These are phyloP conservation scores for Clonostachys byssicola DNA, from an alignment of 2,329 filamentous ascomycete genomes.

Conservation along the genomic window DNA sequence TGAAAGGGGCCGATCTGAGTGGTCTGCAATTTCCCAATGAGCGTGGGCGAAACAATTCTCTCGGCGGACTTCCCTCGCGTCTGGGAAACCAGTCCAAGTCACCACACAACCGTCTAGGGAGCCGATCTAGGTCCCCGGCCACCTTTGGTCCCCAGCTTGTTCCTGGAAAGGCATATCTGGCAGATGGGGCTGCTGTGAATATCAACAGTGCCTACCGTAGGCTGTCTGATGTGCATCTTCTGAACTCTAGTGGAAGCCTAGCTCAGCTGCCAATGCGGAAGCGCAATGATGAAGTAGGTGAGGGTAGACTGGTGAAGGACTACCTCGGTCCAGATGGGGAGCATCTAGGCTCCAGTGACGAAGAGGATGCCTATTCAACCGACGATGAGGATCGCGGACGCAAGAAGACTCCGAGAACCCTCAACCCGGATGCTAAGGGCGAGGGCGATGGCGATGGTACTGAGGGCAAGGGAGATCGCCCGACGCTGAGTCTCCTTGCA, in stretches of 20 bases:
- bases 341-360: constrained; percentile 65
- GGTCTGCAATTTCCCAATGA: constrained; percentile 44
- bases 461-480: constrained; percentile 31
- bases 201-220: constrained; percentile 66
- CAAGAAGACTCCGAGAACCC: constrained; percentile 45
- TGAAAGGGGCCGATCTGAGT: constrained; percentile 46
- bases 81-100: constrained; percentile 45
- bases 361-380: constrained; percentile 59
- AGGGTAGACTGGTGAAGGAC: constrained; percentile 63
- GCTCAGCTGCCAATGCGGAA: constrained; percentile 58
- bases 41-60: constrained; percentile 33
- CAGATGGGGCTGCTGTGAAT: constrained; percentile 60
- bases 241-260: constrained; percentile 59
- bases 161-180: constrained; percentile 41
- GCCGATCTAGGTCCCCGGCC: constrained; percentile 30
- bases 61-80: constrained; percentile 15
- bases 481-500: constrained; percentile 60
- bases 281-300: constrained; percentile 30
- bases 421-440: constrained; percentile 32
- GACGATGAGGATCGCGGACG: constrained; percentile 67
- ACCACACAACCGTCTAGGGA: constrained; percentile 41
- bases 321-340: constrained; percentile 63
- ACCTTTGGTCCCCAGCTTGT: constrained; percentile 14
- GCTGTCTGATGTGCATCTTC: constrained; percentile 67
- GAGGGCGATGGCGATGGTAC: constrained; percentile 22